Conservation (phyloP, 768 basidiomycete genomes). For the Podaxis sp. region DNA sequence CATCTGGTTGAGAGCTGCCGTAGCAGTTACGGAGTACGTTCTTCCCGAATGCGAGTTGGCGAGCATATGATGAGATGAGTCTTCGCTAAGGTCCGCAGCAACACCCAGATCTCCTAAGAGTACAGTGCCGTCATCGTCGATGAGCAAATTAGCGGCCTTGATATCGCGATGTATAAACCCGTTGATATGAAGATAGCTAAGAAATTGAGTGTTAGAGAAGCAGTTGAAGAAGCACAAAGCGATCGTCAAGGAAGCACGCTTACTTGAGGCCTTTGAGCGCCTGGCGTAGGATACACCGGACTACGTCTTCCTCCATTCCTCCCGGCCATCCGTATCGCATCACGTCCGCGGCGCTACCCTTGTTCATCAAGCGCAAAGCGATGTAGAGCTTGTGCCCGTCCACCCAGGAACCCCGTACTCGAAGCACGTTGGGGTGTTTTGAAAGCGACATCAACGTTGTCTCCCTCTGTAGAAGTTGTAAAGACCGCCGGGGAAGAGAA, state of each 20-base stretch:
- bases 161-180: conserved; percentile 93
- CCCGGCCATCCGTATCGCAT: conserved; percentile 83
- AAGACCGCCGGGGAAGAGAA: conserved; percentile 63
- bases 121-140: conserved; percentile 89
- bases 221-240: conserved; percentile 4
- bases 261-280: conserved; percentile 86
- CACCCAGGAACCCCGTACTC: conserved; percentile 89
- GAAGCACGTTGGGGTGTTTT: conserved; percentile 91
- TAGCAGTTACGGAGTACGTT: conserved; percentile 28
- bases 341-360: conserved; percentile 81
- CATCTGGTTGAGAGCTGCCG: conserved; percentile 28
- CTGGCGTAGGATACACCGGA: conserved; percentile 81
- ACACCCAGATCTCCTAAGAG: conserved; percentile 92
- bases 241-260: conserved; percentile 22
- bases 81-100: conserved; percentile 78
- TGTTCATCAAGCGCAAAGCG: conserved; percentile 87
- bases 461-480: conserved; percentile 77
- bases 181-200: conserved; percentile 83
- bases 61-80: conserved; percentile 38
- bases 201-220: conserved; percentile 2
- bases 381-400: conserved; percentile 82
- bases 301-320: conserved; percentile 90
- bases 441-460: conserved; percentile 90
- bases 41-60: conserved; percentile 25
- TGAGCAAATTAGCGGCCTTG: conserved; percentile 91